Base-by-base conservation (phyloP, 805 yeast species). In the Candida fluviatilis region DNA sequence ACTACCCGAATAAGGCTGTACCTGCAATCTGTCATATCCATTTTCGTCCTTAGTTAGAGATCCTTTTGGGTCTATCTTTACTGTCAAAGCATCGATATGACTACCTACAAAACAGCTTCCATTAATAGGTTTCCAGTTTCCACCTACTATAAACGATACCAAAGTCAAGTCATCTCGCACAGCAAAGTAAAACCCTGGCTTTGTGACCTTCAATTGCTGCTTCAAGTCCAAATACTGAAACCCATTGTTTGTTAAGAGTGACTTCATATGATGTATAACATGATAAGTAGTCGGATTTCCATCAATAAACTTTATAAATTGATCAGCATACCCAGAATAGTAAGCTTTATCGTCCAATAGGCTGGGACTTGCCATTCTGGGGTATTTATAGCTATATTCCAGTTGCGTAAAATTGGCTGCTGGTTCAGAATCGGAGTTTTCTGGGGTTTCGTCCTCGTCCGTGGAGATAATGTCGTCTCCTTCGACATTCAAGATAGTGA, bases 71-170 rank as follows among this genome's bases (percentile, higher is more conserved):
- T 62, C 62, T n/a, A 65, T 46, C 30, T 59, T 59, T 19, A 58
- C 57, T 1, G 69, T 58, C 21, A 68, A 52, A 1, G 73, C 59
- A 40, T 68, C 73, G 28, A 62, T 57, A 42, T 67, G 74, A 15
- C 80, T 63, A 3, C 86, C 91, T 42, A 82, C 72, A 37, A 78
- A 71, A 35, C 86, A 91, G 1, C 80, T 78, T 38, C 88, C 87
- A 35, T 71, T 64, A 18, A 73, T 73, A 2, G 84, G 62, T 13
- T 40, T 42, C 74, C 74, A 68, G 13, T 58, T 49, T 4, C 52
- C 57, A 3, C 74, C 74, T 3, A 63, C 48, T 3, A 55, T 47
- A 40, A 65, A 68, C 1, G 71, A 71, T n/a, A 58, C 59, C 23
- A 67, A 38, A 2, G 66, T 36, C 32, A 53, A 53, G 29, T 60